Evolutionary conservation across 2,329 filamentous ascomycete genomes (phyloP).

Genomic region (Sordariomycetes sp.): DNA sequence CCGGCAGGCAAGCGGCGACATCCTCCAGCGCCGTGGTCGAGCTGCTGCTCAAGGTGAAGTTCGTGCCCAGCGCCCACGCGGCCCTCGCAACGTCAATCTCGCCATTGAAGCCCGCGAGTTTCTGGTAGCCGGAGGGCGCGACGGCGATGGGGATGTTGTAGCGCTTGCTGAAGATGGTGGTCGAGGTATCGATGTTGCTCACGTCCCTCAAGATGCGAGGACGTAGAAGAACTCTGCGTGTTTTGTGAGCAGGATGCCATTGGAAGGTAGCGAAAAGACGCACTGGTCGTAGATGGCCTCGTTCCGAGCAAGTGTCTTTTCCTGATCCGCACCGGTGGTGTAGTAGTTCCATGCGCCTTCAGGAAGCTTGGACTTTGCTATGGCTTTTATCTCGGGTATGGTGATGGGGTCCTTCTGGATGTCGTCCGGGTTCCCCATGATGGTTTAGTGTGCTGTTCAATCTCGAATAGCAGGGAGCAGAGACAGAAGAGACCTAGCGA

Average conservation of each 20-base stretch:
- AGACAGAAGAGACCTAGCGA: too few relatives aligned
- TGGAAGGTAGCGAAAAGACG: too few relatives aligned
- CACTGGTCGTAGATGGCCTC: conserved; percentile 9
- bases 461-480: too few relatives aligned
- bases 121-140: conserved; percentile 19
- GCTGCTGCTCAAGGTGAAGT: conserved; percentile 16
- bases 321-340: conserved; percentile 12
- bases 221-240: background rate
- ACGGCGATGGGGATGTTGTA: conserved; percentile 16
- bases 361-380: conserved; percentile 7
- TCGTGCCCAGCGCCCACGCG: conserved; percentile 10
- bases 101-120: conserved; percentile 14
- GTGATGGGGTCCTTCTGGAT: conserved; percentile 10
- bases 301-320: conserved; percentile 10
- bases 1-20: conserved; percentile 9
- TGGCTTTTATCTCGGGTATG: conserved; percentile 7
- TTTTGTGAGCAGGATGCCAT: too few relatives aligned
- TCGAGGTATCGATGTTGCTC: conserved; percentile 28
- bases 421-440: too few relatives aligned
- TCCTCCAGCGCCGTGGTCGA: conserved; percentile 17
- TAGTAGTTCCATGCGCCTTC: conserved; percentile 12
- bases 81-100: conserved; percentile 18
- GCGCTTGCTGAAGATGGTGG: conserved; percentile 33
- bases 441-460: too few relatives aligned
- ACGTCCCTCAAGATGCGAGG: conserved; percentile 34